phyloP scores from a whole-genome alignment of 2,329 filamentous ascomycete genomes.

The Pseudogymnoascus sp. region DNA sequence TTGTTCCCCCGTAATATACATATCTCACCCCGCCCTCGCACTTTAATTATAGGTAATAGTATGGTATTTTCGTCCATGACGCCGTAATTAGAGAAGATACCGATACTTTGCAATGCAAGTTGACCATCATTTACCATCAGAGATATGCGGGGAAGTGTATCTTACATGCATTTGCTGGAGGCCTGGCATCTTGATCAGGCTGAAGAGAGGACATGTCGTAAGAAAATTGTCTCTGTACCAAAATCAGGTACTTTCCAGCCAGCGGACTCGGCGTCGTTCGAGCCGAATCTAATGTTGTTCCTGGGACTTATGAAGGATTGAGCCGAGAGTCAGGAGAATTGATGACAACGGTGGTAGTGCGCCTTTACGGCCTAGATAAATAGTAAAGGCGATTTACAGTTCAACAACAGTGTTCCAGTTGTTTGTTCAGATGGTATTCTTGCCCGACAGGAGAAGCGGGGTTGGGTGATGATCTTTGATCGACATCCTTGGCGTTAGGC shows the following conservation, averaged over 20 bases:
- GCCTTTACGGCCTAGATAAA: not conserved
- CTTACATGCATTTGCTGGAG: not conserved
- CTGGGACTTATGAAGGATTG: not conserved
- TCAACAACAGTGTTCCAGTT: not conserved
- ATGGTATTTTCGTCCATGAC: not conserved
- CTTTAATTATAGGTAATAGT: not conserved
- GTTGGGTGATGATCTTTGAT: not conserved
- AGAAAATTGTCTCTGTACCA: not conserved
- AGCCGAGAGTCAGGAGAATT: not conserved
- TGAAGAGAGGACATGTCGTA: not conserved
- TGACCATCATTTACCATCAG: not conserved
- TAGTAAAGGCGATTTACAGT: not conserved
- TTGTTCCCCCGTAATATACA: not conserved
- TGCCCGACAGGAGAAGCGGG: not conserved
- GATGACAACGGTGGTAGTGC: not conserved
- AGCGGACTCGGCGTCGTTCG: not conserved
- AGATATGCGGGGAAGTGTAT: not conserved
- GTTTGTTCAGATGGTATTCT: not conserved
- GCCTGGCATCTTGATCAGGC: not conserved
- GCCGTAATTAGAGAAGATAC: not conserved
- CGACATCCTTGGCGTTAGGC: not conserved
- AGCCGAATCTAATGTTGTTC: not conserved
- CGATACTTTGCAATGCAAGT: not conserved
- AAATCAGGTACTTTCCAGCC: not conserved
- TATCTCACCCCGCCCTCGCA: not conserved